These are phyloP conservation scores for Clitopilus passeckerianus DNA, from an alignment of 768 basidiomycete species.

Conservation along the genomic window DNA sequence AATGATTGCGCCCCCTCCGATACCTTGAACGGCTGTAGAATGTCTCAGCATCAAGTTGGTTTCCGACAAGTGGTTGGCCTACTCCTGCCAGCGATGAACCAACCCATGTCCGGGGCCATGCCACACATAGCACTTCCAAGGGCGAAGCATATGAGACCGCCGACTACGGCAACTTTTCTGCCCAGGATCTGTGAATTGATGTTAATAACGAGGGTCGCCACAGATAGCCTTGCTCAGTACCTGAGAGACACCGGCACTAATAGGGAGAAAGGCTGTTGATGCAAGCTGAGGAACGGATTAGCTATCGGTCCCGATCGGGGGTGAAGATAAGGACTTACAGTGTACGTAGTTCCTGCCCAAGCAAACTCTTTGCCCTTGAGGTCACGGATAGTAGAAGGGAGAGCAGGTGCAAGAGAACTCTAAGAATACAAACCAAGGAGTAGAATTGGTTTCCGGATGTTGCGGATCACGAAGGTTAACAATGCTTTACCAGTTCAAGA, in stretches of 20 bases:
- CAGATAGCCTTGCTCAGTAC: neutral
- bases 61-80: neutral
- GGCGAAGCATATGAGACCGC: constrained; percentile 23
- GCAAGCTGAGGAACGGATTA: constrained; percentile 26
- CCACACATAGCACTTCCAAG: constrained; percentile 34
- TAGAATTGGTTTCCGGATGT: neutral
- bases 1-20: constrained; percentile 34
- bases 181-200: constrained; percentile 21
- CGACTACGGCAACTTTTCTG: constrained; percentile 24
- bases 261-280: constrained; percentile 30
- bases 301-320: constrained; percentile 1
- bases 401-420: constrained; percentile 5
- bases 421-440: neutral
- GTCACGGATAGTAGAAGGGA: neutral
- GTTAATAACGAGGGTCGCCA: neutral
- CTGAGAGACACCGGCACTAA: constrained; percentile 22
- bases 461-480: neutral
- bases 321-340: neutral
- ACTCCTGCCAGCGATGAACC: constrained; percentile 33
- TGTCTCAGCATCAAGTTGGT: neutral
- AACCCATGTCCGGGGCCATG: constrained; percentile 30
- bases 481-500: constrained; percentile 4
- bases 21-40: constrained; percentile 28
- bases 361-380: neutral
- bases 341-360: constrained; percentile 6